Conservation (phyloP, 495 filamentous ascomycete genomes). For the Penicillium riverlandense region DNA sequence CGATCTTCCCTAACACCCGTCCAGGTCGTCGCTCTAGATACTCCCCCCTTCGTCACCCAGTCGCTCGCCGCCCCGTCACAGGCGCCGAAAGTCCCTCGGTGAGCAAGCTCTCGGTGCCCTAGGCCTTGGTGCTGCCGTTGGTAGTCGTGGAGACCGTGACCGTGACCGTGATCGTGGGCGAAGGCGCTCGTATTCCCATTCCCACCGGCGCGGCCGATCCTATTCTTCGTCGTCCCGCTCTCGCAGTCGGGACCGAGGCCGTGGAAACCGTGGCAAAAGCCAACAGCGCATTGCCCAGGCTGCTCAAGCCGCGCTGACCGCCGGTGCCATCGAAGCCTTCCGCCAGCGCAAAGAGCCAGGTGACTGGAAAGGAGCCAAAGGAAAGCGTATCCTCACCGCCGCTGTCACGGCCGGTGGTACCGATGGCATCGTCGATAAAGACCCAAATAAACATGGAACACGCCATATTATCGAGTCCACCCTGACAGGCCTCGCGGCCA, state of each 20-base stretch:
- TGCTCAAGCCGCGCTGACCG: slow-evolving; percentile 75
- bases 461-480: slow-evolving; percentile 65
- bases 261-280: slow-evolving; percentile 35
- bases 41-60: slow-evolving; percentile 31
- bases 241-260: slow-evolving; percentile 37
- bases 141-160: slow-evolving; percentile 12
- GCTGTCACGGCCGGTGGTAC: slow-evolving; percentile 79
- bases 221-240: slow-evolving; percentile 44
- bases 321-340: slow-evolving; percentile 85
- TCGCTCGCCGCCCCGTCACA: slow-evolving; percentile 32
- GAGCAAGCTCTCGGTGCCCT: slow-evolving; percentile 60
- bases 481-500: slow-evolving; percentile 78
- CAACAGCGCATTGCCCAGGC: slow-evolving; percentile 72
- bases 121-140: slow-evolving; percentile 53
- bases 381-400: slow-evolving; percentile 79
- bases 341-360: slow-evolving; percentile 78
- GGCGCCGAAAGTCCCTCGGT: slow-evolving; percentile 63
- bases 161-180: slow-evolving; percentile 22
- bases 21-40: slow-evolving; percentile 33
- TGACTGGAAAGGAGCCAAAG: slow-evolving; percentile 77
- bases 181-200: slow-evolving; percentile 26
- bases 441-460: slow-evolving; percentile 68
- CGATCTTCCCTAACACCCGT: background rate
- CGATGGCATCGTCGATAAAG: slow-evolving; percentile 64
- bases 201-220: slow-evolving; percentile 45